phyloP scores from a whole-genome alignment of 1,284 basidiomycete species.

The Gastroboletus turbinatus region DNA sequence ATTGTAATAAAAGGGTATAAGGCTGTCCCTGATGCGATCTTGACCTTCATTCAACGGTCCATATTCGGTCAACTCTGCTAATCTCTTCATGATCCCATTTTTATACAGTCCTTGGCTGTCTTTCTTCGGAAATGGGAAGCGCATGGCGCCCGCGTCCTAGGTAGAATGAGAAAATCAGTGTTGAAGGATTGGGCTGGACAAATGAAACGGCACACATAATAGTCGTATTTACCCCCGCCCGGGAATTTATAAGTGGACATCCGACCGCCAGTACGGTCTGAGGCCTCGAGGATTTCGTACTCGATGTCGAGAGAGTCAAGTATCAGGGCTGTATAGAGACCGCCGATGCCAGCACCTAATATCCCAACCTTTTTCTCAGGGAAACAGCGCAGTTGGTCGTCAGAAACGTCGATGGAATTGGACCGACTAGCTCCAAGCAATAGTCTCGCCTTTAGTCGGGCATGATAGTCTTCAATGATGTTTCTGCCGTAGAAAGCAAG shows the following conservation, averaged over 20 bases:
- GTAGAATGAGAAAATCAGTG: background rate
- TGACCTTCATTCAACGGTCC: conserved; percentile 15
- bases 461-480: conserved; percentile 13
- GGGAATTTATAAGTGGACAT: conserved; percentile 36
- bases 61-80: conserved; percentile 29
- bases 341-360: conserved; percentile 32
- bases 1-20: conserved; percentile 14
- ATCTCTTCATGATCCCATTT: conserved; percentile 30
- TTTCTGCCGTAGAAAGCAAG: conserved; percentile 9
- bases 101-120: conserved; percentile 14
- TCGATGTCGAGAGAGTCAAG: conserved; percentile 33
- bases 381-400: background rate
- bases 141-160: conserved; percentile 37
- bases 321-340: conserved; percentile 30
- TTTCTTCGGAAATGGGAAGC: conserved; percentile 21
- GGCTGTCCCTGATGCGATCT: conserved; percentile 1
- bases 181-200: background rate
- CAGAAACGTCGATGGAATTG: background rate
- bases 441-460: background rate
- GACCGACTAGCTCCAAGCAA: background rate
- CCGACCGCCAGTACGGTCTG: conserved; percentile 31
- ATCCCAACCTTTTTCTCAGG: conserved; percentile 13
- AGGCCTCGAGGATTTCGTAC: conserved; percentile 38
- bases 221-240: conserved; percentile 13
- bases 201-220: conserved; percentile 12